A percentile compares a stretch with the other conserved stretches of the same genome.
phyloP scores from a whole-genome alignment of 495 filamentous ascomycete genomes.

The Penicillium roqueforti region DNA sequence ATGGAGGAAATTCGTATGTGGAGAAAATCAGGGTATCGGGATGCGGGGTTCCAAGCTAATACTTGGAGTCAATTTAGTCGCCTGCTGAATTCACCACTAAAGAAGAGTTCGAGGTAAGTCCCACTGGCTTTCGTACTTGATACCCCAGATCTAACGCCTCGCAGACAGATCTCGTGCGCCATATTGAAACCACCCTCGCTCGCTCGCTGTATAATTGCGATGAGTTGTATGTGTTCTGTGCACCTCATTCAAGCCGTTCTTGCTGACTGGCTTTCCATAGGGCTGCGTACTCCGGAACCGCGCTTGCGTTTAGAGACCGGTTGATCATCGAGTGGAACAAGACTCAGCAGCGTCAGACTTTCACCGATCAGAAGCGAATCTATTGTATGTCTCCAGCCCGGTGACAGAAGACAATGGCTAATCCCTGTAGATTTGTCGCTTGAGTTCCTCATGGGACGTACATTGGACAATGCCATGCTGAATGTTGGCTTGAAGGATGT shows the following conservation, averaged over 20 bases:
- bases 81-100: slow-evolving; percentile 69
- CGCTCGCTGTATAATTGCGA: slow-evolving; percentile 98
- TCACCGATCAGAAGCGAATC: slow-evolving; percentile 81
- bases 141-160: background rate
- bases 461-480: slow-evolving; percentile 97
- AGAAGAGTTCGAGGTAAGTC: slow-evolving; percentile 60
- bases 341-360: slow-evolving; percentile 94
- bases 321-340: slow-evolving; percentile 95
- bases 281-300: slow-evolving; percentile 86
- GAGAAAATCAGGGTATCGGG: background rate
- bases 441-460: slow-evolving; percentile 95
- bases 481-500: slow-evolving; percentile 85
- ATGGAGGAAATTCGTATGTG: slow-evolving; percentile 74
- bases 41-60: background rate
- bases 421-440: slow-evolving; percentile 67
- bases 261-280: slow-evolving; percentile 25
- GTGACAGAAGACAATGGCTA: background rate
- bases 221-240: slow-evolving; percentile 53
- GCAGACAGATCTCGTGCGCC: slow-evolving; percentile 77
- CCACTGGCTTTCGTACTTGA: slow-evolving; percentile 6
- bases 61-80: slow-evolving; percentile 36
- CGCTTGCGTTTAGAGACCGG: slow-evolving; percentile 87
- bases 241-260: background rate
- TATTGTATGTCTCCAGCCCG: slow-evolving; percentile 57
- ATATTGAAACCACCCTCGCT: slow-evolving; percentile 94